phyloP scores from a whole-genome alignment of 176 grass and related monocot genomes.

The Oryza rufipogon region DNA sequence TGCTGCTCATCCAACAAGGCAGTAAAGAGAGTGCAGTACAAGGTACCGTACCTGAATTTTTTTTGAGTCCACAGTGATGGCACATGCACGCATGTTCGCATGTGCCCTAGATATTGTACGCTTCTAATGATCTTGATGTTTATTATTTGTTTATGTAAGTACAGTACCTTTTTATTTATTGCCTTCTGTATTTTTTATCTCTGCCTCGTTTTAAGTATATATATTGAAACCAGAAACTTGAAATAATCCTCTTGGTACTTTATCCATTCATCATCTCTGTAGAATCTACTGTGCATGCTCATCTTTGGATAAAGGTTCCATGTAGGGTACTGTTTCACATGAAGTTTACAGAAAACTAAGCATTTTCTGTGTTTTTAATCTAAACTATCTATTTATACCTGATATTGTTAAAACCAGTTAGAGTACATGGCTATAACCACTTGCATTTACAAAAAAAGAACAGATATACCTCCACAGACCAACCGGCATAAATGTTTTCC shows the following conservation, averaged over 20 bases:
- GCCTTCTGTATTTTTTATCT: background rate
- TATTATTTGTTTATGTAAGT: conserved; percentile 23
- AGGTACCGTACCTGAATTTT: conserved; percentile 30
- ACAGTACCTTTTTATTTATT: background rate
- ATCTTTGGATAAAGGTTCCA: background rate
- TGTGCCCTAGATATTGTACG: conserved; percentile 34
- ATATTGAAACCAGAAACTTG: background rate
- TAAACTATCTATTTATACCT: background rate
- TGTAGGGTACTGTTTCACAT: background rate
- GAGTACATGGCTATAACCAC: background rate
- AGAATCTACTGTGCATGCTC: background rate
- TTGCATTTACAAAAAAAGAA: background rate
- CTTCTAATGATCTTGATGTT: conserved; percentile 19
- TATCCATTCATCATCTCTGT: background rate
- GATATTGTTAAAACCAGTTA: background rate
- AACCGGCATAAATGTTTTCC: background rate
- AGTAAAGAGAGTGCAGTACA: conserved; percentile 53
- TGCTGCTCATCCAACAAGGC: conserved; percentile 26
- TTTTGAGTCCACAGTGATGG: conserved; percentile 22
- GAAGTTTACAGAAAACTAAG: background rate
- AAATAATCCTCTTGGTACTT: background rate
- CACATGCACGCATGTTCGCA: conserved; percentile 57
- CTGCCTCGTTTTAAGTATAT: background rate
- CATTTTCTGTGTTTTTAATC: background rate
- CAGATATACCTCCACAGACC: background rate